Conservation (phyloP, 495 filamentous ascomycete species). For the Daldinia loculata region DNA sequence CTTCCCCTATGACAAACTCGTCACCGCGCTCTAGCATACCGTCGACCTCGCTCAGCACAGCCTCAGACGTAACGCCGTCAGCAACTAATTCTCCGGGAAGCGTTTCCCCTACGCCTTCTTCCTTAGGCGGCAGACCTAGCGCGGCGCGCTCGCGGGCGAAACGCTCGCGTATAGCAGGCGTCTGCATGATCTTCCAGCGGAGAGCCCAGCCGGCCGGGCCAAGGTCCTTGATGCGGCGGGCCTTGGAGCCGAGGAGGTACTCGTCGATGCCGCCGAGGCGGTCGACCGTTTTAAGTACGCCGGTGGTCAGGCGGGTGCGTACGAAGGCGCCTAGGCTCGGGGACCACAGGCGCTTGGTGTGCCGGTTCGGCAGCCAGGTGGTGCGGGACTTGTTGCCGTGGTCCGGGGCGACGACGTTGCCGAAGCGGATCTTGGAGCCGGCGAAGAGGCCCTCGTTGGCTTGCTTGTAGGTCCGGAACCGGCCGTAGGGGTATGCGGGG, state of each 20-base stretch:
- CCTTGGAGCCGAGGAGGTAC: slow-evolving; percentile 81
- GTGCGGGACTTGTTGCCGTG: slow-evolving; percentile 86
- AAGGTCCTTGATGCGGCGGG: slow-evolving; percentile 79
- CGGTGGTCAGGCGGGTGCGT: slow-evolving; percentile 76
- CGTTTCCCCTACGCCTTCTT: slow-evolving; percentile 10
- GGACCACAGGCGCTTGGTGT: slow-evolving; percentile 77
- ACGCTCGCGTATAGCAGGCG: slow-evolving; percentile 64
- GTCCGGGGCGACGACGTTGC: slow-evolving; percentile 84
- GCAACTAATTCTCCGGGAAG: slow-evolving; percentile 56
- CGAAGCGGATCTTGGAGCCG: slow-evolving; percentile 78
- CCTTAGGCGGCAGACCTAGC: slow-evolving; percentile 49
- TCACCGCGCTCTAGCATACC: slow-evolving; percentile 49
- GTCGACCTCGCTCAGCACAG: slow-evolving; percentile 51
- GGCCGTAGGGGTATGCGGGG: slow-evolving; percentile 87
- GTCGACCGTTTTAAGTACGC: slow-evolving; percentile 84
- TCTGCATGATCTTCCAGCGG: slow-evolving; percentile 86
- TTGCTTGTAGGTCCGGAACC: slow-evolving; percentile 83
- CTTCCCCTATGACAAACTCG: slow-evolving; percentile 54
- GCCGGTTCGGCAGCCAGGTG: slow-evolving; percentile 87
- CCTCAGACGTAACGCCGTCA: slow-evolving; percentile 36
- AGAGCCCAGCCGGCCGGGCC: slow-evolving; percentile 88
- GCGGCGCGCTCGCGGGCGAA: slow-evolving; percentile 64
- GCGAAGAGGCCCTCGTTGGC: slow-evolving; percentile 89
- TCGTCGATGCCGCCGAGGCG: slow-evolving; percentile 89
- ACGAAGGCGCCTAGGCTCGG: slow-evolving; percentile 70